Evolutionary conservation across 768 basidiomycete genomes (phyloP).

Genomic region (Leccinum imitatum): DNA sequence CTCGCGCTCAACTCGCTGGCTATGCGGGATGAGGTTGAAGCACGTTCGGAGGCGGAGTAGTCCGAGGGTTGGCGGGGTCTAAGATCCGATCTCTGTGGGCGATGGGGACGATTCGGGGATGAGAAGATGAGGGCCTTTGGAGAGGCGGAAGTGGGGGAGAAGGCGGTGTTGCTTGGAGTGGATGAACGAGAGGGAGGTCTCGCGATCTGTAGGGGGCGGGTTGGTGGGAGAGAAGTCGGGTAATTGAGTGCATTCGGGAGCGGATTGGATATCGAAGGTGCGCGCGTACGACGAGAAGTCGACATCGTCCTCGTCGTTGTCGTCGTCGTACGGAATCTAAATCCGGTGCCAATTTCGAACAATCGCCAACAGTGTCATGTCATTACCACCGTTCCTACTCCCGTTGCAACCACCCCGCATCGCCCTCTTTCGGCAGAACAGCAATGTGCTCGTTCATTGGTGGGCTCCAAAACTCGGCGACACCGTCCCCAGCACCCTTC

Average conservation of each 20-base stretch:
- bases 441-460: constrained; percentile 47
- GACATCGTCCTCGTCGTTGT: constrained; percentile 30
- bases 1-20: constrained; percentile 28
- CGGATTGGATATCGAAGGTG: constrained; percentile 45
- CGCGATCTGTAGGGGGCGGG: constrained; percentile 60
- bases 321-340: constrained; percentile 5
- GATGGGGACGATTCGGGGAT: constrained; percentile 51
- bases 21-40: constrained; percentile 43
- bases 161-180: constrained; percentile 47
- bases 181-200: constrained; percentile 54
- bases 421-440: constrained; percentile 11
- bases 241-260: constrained; percentile 33
- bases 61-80: constrained; percentile 55
- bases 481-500: constrained; percentile 29
- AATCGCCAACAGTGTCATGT: constrained; percentile 1
- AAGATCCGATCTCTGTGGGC: constrained; percentile 68
- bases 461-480: constrained; percentile 39
- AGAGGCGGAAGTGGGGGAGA: constrained; percentile 35
- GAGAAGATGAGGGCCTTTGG: constrained; percentile 42
- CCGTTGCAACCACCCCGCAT: constrained; percentile 4
- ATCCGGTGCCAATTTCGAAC: background rate
- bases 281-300: constrained; percentile 42
- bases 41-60: constrained; percentile 49
- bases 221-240: constrained; percentile 38
- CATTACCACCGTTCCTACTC: constrained; percentile 13